Evolutionary conservation across 352 stramenopile species (phyloP), one percentile per base, ranked within the genome.

Genomic region (Plasmopara viticola): DNA sequence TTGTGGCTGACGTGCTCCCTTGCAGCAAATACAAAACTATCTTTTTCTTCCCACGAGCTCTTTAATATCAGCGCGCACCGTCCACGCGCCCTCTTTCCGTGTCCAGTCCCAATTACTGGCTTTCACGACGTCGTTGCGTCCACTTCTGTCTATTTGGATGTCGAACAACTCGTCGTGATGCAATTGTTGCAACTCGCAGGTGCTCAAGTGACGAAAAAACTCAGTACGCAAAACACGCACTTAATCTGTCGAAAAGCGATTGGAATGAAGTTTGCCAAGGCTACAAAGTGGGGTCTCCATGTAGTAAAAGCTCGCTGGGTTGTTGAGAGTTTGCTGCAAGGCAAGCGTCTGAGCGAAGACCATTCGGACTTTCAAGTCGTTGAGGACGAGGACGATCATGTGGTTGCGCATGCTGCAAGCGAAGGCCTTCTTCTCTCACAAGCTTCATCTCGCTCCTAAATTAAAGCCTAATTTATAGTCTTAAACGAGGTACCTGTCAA

Each of bases 1-100:
- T 40, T 90, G 42, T 90, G 80, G 80, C 62, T 90, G 0, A 72
- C 68, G 18, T 90, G 80, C 66, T 87, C 73, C 25, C 67, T 90
- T 13, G 57, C 66, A 9, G 68, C 64, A 7, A 47, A 66, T 9
- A 66, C 57, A 9, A 70, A 77, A 49, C 56, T 85, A 5, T 72
- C 74, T 3, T 72, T 72, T 37, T 44, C 72, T n/a, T 70, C 72
- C 0, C 72, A 85, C 35, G 70, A 85, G 45, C 47, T 81, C 12
- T 82, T 84, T 39, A 30, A 48, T 5, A 37, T 70, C 13, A 77
- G 65, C 10, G 40, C 68, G 20, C 65, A 81, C 4, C 56, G 70
- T 9, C 60, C 60, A 0, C 77, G 68, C 5, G 70, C 77, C 9
- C 51, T 87, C 30, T 87, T 87, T 43, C 53, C 64, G 0, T 47